These are phyloP conservation scores for Nakaseomyces bracarensis DNA, from an alignment of 1,139 yeast genomes.

Conservation along the genomic window DNA sequence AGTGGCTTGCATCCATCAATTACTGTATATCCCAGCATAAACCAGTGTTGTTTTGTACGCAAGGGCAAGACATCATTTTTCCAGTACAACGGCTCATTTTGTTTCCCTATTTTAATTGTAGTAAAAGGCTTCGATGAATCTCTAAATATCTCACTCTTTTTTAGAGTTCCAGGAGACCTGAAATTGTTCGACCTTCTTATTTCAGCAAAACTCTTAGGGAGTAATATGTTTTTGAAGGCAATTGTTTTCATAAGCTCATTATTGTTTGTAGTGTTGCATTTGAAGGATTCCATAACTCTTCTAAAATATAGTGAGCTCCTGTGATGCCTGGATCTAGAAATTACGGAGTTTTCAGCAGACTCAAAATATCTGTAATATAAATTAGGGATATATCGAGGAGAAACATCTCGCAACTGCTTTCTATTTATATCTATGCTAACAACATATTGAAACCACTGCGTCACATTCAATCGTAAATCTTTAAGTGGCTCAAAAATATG, in stretches of 20 bases:
- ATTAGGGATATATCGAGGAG: slow-evolving; percentile 22
- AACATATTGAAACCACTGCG: slow-evolving; percentile 19
- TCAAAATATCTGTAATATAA: slow-evolving; percentile 18
- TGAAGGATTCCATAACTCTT: slow-evolving; percentile 9
- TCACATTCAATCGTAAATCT: slow-evolving; percentile 9
- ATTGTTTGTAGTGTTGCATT: background rate
- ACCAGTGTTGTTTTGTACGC: slow-evolving; percentile 25
- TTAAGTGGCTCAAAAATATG: slow-evolving; percentile 12
- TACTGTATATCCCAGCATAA: slow-evolving; percentile 21
- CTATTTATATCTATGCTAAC: slow-evolving; percentile 13
- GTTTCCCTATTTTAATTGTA: background rate
- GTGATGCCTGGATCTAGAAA: slow-evolving; percentile 11
- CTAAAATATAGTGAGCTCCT: slow-evolving; percentile 11
- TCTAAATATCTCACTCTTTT: slow-evolving; percentile 12
- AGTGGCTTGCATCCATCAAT: slow-evolving; percentile 12
- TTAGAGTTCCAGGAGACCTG: slow-evolving; percentile 12
- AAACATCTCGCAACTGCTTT: slow-evolving; percentile 15
- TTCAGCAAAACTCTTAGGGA: slow-evolving; percentile 15
- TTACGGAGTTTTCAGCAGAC: slow-evolving; percentile 7
- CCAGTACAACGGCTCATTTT: slow-evolving; percentile 15
- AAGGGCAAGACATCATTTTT: slow-evolving; percentile 16
- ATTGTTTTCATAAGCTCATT: slow-evolving; percentile 10
- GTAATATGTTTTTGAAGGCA: slow-evolving; percentile 13
- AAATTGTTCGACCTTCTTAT: slow-evolving; percentile 17
- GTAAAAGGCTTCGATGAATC: slow-evolving; percentile 7